Evolutionary conservation across 179 eudicot genomes (phyloP), one percentile per base, ranked within the genome.

Genomic region (Heliamphora pulchella): DNA sequence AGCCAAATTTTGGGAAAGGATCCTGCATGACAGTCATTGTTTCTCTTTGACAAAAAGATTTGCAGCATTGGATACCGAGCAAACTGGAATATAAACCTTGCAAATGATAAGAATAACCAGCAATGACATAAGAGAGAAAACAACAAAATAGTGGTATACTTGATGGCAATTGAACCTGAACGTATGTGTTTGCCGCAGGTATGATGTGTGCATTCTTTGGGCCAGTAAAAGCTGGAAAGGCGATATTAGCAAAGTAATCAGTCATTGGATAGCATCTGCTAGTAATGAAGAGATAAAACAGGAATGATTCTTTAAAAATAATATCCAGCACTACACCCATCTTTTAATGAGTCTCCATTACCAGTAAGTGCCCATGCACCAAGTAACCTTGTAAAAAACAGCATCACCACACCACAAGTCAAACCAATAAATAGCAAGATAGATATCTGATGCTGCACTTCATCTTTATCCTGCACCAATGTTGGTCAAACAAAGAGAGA

Each of bases 361-460:
- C 98, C 97, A 84, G 90, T 84, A 84, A 96, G 82, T 77, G 93
- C 92, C 94, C 87, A 79, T 73, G 87, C 85, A 75, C 98, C 99
- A 72, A 78, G 85, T 41, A 88, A 76, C 78, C 84, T 92, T 10
- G 98, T 92, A 67, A 84, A 89, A 54, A 90, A 72, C 80, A 96
- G 82, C 98, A 96, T 94, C 71, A 89, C 44, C 75, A 87, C 71
- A 17, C 99, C 99, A 86, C 97, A 85, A 80, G 87, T 79, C 68
- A 96, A 82, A 39, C 97, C 99, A 84, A 92, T 83, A 85, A 89
- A 94, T 83, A 96, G 86, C 90, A 96, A 92, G 76, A 87, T 85
- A 41, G 99, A 96, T 87, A 96, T 94, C 82, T 94, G 94, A 85
- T 94, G 98, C 83, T 94, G 98, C 81, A 94, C 99, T 91, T 87